These are phyloP conservation scores for Niebla homalea DNA, from an alignment of 495 filamentous ascomycete species.

Conservation along the genomic window DNA sequence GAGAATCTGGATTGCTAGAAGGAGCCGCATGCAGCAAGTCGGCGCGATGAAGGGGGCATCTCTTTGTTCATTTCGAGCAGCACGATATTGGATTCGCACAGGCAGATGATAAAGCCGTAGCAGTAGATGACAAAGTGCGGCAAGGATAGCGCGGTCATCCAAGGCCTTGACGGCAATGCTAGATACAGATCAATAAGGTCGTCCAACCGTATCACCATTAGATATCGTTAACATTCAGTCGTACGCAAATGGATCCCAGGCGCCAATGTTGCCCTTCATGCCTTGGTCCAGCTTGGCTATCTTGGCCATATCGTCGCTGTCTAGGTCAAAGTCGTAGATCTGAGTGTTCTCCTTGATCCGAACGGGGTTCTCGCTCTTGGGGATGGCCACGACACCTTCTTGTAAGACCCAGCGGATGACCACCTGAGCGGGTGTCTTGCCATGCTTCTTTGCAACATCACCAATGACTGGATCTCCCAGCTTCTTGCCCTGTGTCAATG, in stretches of 20 bases:
- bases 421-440: slow-evolving; percentile 25
- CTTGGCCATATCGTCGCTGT: slow-evolving; percentile 26
- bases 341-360: slow-evolving; percentile 35
- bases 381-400: slow-evolving; percentile 34
- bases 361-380: slow-evolving; percentile 35
- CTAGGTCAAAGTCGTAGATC: slow-evolving; percentile 33
- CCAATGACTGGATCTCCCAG: slow-evolving; percentile 18
- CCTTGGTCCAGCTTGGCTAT: not conserved
- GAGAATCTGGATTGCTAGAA: no score
- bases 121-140: no score
- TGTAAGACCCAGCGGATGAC: slow-evolving; percentile 33
- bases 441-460: slow-evolving; percentile 19
- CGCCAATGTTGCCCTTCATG: not conserved
- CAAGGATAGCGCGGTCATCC: no score
- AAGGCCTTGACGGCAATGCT: no score
- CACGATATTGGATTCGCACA: no score
- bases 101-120: no score
- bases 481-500: slow-evolving; percentile 26
- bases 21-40: no score
- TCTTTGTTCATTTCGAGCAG: no score
- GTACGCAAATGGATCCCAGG: slow-evolving; percentile 6
- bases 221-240: not conserved
- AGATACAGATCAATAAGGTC: no score
- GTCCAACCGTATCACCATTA: no score
- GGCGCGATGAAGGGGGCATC: no score